Conservation (phyloP, 2,329 filamentous ascomycete genomes). For the Graphilbum sp. region DNA sequence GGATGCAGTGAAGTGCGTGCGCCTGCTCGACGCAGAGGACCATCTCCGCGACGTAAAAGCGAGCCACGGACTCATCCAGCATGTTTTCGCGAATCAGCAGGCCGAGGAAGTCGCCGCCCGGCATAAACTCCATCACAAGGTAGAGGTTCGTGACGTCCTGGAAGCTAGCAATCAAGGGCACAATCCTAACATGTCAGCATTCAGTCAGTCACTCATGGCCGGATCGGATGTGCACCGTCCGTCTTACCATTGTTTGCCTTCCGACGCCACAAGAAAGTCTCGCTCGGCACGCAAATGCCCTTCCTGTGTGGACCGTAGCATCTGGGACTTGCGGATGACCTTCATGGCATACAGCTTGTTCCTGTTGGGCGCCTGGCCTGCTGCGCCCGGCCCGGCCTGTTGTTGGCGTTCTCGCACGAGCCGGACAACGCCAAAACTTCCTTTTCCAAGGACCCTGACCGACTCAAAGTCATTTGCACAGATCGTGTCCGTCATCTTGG, state of each 20-base stretch:
- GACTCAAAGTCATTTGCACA: conserved; percentile 52
- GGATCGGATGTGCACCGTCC: too few species aligned
- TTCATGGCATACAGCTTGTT: conserved; percentile 84
- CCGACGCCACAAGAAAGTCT: conserved; percentile 78
- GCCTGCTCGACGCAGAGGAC: conserved; percentile 87
- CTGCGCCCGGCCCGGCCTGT: not conserved
- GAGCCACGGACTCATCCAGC: conserved; percentile 60
- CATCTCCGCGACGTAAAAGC: conserved; percentile 91
- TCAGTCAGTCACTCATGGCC: not conserved
- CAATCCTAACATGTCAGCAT: conserved; percentile 51
- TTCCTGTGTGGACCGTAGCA: conserved; percentile 83
- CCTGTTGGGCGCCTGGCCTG: conserved; percentile 10
- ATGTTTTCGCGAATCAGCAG: conserved; percentile 73
- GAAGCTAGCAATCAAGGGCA: conserved; percentile 76
- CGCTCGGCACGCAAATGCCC: conserved; percentile 81
- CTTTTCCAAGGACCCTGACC: conserved; percentile 72
- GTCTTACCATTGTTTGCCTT: conserved; percentile 61
- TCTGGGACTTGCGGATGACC: conserved; percentile 83
- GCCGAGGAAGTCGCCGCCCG: conserved; percentile 84
- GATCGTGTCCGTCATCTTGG: not conserved
- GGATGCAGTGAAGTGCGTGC: conserved; percentile 77
- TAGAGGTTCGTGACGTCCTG: conserved; percentile 76
- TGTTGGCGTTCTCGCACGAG: conserved; percentile 52
- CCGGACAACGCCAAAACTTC: conserved; percentile 84
- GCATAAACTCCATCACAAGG: conserved; percentile 96